phyloP scores from a whole-genome alignment of 2,329 filamentous ascomycete genomes.

The Alternaria sp. region DNA sequence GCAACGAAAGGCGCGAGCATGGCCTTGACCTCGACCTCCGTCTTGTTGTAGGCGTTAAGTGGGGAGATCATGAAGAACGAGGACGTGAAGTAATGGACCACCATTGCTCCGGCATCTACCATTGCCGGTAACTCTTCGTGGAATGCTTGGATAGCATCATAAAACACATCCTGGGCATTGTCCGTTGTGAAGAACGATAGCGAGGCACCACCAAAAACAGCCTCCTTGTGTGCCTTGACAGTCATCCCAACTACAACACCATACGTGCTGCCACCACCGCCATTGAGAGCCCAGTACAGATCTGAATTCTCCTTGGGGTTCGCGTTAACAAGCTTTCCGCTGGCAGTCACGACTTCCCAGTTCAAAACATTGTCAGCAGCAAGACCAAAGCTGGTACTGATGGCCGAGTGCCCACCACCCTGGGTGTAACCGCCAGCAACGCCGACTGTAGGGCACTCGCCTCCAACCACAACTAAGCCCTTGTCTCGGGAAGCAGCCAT shows the following conservation, averaged over 20 bases:
- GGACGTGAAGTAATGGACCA: slow-evolving; percentile 27
- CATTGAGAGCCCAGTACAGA: slow-evolving; percentile 41
- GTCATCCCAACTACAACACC: slow-evolving; percentile 36
- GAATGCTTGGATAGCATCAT: slow-evolving; percentile 30
- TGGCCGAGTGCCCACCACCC: slow-evolving; percentile 62
- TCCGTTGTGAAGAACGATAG: slow-evolving; percentile 23
- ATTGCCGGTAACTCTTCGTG: slow-evolving; percentile 31
- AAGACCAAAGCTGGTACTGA: slow-evolving; percentile 56
- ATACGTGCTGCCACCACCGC: slow-evolving; percentile 40
- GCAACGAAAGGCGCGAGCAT: slow-evolving; percentile 30
- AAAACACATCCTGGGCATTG: slow-evolving; percentile 23
- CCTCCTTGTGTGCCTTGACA: slow-evolving; percentile 31
- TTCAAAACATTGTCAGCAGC: slow-evolving; percentile 36
- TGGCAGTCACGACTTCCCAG: slow-evolving; percentile 36
- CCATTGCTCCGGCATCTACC: slow-evolving; percentile 30
- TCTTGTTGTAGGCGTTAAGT: slow-evolving; percentile 33
- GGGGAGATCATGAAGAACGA: slow-evolving; percentile 30
- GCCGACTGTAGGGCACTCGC: slow-evolving; percentile 56
- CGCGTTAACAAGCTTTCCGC: slow-evolving; percentile 29
- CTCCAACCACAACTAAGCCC: slow-evolving; percentile 30
- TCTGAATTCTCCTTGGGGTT: slow-evolving; percentile 28
- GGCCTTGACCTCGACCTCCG: slow-evolving; percentile 18
- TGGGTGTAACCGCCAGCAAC: slow-evolving; percentile 42
- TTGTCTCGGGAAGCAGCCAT: slow-evolving; percentile 28
- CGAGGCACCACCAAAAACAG: slow-evolving; percentile 25